A percentile compares a stretch with the other conserved stretches of the same genome.
Conservation (phyloP, 805 yeast genomes). For the Saccharomycodes ludwigii region DNA sequence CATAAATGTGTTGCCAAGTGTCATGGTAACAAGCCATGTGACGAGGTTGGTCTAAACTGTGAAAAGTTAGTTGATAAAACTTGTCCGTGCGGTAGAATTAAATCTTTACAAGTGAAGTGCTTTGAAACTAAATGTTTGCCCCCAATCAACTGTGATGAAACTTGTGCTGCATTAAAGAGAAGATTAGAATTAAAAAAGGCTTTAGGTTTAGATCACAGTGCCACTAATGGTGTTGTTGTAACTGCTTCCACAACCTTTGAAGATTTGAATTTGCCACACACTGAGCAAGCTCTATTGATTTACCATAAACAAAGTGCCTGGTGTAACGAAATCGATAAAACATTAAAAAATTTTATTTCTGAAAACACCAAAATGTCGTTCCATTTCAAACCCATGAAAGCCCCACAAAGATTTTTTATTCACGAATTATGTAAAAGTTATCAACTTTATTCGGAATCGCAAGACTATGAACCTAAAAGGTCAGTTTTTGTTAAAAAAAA, state of each 20-base stretch:
- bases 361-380: constrained; percentile 28
- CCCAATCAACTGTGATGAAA: constrained; percentile 44
- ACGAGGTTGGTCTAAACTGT: constrained; percentile 37
- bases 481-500: constrained; percentile 47
- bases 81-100: constrained; percentile 56
- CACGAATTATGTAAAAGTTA: constrained; percentile 54
- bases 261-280: constrained; percentile 26
- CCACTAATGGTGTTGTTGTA: constrained; percentile 10
- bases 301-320: constrained; percentile 49
- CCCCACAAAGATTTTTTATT: constrained; percentile 56
- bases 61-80: constrained; percentile 32
- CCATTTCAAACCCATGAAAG: constrained; percentile 65
- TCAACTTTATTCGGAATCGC: constrained; percentile 54
- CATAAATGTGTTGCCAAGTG: constrained; percentile 56
- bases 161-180: constrained; percentile 50
- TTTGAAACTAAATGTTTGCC: constrained; percentile 29
- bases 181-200: constrained; percentile 54
- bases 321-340: constrained; percentile 53
- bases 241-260: constrained; percentile 17
- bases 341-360: constrained; percentile 37
- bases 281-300: constrained; percentile 33
- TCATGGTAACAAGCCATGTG: constrained; percentile 45
- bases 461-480: constrained; percentile 71
- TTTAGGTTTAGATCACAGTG: constrained; percentile 26
- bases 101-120: constrained; percentile 12